phyloP scores from a whole-genome alignment of 2,329 filamentous ascomycete genomes.

The Fusarium abutilonis region DNA sequence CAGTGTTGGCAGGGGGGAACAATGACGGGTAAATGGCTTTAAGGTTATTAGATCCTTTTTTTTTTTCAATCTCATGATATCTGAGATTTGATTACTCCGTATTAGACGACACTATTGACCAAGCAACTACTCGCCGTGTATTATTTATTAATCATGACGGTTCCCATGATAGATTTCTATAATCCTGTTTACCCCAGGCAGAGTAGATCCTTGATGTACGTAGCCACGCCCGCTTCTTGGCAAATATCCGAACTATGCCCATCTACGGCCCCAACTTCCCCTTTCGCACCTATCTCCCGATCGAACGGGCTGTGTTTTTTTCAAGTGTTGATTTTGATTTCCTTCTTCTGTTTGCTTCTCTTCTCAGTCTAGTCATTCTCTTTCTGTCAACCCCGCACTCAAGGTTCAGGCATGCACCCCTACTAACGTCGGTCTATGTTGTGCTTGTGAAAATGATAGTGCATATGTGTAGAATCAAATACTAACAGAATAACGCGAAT shows the following conservation, averaged over 20 bases:
- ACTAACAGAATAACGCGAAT: neutral
- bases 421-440: constrained; percentile 1
- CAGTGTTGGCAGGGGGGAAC: neutral
- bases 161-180: too few relatives aligned
- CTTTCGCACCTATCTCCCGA: constrained; percentile 18
- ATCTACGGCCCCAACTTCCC: constrained; percentile 25
- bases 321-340: constrained; percentile 5
- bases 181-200: too few relatives aligned
- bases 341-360: neutral
- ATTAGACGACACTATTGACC: too few relatives aligned
- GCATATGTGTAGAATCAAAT: neutral
- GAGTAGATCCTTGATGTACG: neutral
- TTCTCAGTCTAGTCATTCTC: constrained; percentile 6
- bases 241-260: constrained; percentile 2
- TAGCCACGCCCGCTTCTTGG: constrained; percentile 22
- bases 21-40: neutral
- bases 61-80: neutral
- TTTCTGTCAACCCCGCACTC: constrained; percentile 17
- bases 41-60: too few relatives aligned
- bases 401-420: constrained; percentile 11
- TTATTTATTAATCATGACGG: too few relatives aligned
- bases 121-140: too few relatives aligned
- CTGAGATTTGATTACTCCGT: neutral
- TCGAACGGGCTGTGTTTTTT: neutral
- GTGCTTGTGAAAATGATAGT: constrained; percentile 3